Evolutionary conservation across 1,139 yeast species (phyloP).

Genomic region (Debaryomycetaceae sp.): DNA sequence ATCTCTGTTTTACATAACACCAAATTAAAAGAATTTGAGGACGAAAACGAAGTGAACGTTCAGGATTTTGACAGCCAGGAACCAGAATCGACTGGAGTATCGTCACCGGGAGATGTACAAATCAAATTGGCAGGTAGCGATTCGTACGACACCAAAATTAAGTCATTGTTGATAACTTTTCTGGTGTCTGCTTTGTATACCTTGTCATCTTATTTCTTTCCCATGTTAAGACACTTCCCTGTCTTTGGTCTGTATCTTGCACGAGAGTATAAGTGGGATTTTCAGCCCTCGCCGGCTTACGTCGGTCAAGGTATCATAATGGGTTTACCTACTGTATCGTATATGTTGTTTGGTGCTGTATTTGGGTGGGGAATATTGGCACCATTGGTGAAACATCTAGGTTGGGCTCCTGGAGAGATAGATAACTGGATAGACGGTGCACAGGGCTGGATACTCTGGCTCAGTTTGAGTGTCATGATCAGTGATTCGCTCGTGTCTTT

Average conservation of each 20-base stretch:
- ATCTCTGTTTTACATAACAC: constrained; percentile 83
- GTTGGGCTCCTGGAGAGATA: constrained; percentile 89
- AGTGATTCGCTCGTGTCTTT: constrained; percentile 87
- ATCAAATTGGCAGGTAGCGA: constrained; percentile 1
- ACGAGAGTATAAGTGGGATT: constrained; percentile 69
- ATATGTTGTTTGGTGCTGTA: constrained; percentile 86
- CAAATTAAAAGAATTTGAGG: constrained; percentile 44
- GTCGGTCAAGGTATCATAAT: constrained; percentile 96
- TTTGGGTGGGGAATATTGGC: constrained; percentile 91
- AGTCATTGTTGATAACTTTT: constrained; percentile 52
- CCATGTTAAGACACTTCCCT: constrained; percentile 66
- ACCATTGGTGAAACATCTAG: constrained; percentile 63
- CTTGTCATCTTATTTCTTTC: constrained; percentile 65
- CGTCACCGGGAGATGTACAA: not conserved
- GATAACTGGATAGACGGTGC: constrained; percentile 93
- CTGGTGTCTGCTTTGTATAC: constrained; percentile 71
- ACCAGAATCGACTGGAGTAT: not conserved
- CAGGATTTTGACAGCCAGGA: not conserved
- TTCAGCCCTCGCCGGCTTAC: constrained; percentile 96
- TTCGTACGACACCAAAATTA: not conserved
- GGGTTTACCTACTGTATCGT: constrained; percentile 90
- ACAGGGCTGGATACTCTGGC: constrained; percentile 98
- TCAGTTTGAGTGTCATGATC: constrained; percentile 89
- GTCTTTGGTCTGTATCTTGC: constrained; percentile 71
- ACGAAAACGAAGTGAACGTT: constrained; percentile 1